Evolutionary conservation across 805 yeast genomes (phyloP).

Genomic region (Candida ulmi): DNA sequence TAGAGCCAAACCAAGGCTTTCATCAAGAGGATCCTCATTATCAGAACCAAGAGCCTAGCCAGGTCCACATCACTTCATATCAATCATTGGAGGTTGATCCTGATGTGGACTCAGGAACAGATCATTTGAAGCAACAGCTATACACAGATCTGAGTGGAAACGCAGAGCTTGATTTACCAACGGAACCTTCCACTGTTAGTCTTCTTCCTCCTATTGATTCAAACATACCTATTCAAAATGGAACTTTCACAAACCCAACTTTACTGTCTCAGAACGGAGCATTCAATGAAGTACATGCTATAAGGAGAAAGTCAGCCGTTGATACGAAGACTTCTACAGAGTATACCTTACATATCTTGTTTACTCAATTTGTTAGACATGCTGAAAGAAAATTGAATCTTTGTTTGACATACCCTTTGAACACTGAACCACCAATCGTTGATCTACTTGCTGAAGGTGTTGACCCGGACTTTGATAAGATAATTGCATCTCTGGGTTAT

Average conservation of each 20-base stretch:
- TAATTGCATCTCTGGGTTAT: slow-evolving; percentile 81
- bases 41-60: no score
- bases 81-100: slow-evolving; percentile 12
- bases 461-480: slow-evolving; percentile 82
- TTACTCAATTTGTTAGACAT: slow-evolving; percentile 90
- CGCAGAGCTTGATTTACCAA: no score
- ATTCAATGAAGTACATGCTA: slow-evolving; percentile 17
- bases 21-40: neutral
- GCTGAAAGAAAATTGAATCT: slow-evolving; percentile 82
- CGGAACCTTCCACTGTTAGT: no score
- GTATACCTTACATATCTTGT: slow-evolving; percentile 88
- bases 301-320: slow-evolving; percentile 37
- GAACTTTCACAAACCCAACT: no score
- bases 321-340: slow-evolving; percentile 75
- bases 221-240: no score
- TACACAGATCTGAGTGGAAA: no score
- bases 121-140: no score
- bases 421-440: slow-evolving; percentile 72
- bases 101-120: no score
- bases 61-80: slow-evolving; percentile 4
- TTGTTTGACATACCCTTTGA: slow-evolving; percentile 60
- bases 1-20: slow-evolving; percentile 3
- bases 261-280: no score
- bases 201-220: no score
- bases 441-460: slow-evolving; percentile 79